phyloP scores from a whole-genome alignment of 495 filamentous ascomycete genomes.

The Talaromyces borbonicus region DNA sequence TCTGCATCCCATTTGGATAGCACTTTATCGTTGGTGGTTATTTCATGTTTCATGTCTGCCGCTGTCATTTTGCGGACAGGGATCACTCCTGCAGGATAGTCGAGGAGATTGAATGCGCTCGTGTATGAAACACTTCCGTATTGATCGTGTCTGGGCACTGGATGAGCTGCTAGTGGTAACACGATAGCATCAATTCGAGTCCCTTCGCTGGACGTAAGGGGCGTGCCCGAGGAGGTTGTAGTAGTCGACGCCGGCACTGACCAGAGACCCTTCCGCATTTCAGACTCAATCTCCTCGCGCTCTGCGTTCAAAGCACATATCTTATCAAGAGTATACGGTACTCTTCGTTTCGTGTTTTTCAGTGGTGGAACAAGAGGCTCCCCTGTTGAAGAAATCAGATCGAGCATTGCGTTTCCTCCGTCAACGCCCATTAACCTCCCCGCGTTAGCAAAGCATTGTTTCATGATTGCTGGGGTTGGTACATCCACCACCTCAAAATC shows the following conservation, averaged over 20 bases:
- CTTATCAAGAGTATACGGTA: constrained; percentile 29
- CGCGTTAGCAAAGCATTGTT: constrained; percentile 43
- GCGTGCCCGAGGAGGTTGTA: constrained; percentile 12
- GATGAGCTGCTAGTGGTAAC: constrained; percentile 47
- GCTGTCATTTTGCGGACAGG: constrained; percentile 41
- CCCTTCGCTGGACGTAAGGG: constrained; percentile 13
- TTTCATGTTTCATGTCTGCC: constrained; percentile 38
- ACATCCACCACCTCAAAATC: constrained; percentile 47
- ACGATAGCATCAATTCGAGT: constrained; percentile 39
- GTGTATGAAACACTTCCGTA: constrained; percentile 57
- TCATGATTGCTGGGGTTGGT: constrained; percentile 33
- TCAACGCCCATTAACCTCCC: constrained; percentile 50
- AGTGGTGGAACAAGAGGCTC: constrained; percentile 55
- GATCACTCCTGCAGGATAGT: constrained; percentile 49
- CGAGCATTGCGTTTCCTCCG: constrained; percentile 41
- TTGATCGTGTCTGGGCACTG: constrained; percentile 51
- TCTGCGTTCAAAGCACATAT: constrained; percentile 41
- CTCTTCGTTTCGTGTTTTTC: constrained; percentile 31
- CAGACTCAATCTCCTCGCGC: constrained; percentile 38
- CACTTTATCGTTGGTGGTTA: constrained; percentile 29
- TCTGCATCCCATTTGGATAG: constrained; percentile 50
- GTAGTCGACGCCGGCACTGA: constrained; percentile 4
- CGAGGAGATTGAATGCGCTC: constrained; percentile 48
- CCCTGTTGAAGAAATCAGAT: constrained; percentile 40
- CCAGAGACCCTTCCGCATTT: constrained; percentile 48